Evolutionary conservation across 495 filamentous ascomycete genomes (phyloP).

Genomic region (Delitschia confertaspora): DNA sequence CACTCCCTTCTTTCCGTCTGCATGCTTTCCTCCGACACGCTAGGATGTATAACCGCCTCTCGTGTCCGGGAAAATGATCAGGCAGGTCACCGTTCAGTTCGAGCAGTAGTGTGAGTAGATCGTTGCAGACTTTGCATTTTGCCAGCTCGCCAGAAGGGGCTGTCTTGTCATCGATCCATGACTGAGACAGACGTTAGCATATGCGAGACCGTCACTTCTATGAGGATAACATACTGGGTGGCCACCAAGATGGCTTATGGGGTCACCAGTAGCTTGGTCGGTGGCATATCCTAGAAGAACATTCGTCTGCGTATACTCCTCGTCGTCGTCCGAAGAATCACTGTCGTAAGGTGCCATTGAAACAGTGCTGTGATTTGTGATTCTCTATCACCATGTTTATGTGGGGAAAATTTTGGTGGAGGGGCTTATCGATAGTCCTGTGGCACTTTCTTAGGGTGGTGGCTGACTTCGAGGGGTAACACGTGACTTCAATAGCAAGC

Average conservation of each 20-base stretch:
- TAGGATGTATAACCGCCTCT: slow-evolving; percentile 79
- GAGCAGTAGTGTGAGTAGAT: slow-evolving; percentile 71
- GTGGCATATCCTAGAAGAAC: slow-evolving; percentile 88
- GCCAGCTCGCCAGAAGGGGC: slow-evolving; percentile 71
- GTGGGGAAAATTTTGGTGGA: slow-evolving; percentile 15
- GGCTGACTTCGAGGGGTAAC: too few relatives aligned
- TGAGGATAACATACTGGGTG: slow-evolving; percentile 55
- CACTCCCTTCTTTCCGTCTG: slow-evolving; percentile 69
- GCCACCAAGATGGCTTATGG: slow-evolving; percentile 83
- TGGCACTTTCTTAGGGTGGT: too few relatives aligned
- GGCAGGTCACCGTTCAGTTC: slow-evolving; percentile 89
- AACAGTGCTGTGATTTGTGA: not conserved
- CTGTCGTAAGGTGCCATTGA: slow-evolving; percentile 76
- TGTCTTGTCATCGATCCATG: slow-evolving; percentile 63
- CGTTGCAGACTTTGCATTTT: slow-evolving; percentile 82
- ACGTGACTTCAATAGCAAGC: too few relatives aligned
- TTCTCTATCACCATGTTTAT: too few relatives aligned
- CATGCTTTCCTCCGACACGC: slow-evolving; percentile 71
- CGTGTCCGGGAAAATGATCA: slow-evolving; percentile 73
- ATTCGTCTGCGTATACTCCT: slow-evolving; percentile 70
- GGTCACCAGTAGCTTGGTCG: slow-evolving; percentile 69
- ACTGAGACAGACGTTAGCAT: slow-evolving; percentile 40
- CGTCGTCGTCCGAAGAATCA: slow-evolving; percentile 63
- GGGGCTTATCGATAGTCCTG: slow-evolving; percentile 11
- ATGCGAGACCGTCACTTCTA: not conserved